A percentile compares a stretch with the other conserved stretches of the same genome.
phyloP scores from a whole-genome alignment of 345 rosid genomes.

The Eucalyptus marginata region DNA sequence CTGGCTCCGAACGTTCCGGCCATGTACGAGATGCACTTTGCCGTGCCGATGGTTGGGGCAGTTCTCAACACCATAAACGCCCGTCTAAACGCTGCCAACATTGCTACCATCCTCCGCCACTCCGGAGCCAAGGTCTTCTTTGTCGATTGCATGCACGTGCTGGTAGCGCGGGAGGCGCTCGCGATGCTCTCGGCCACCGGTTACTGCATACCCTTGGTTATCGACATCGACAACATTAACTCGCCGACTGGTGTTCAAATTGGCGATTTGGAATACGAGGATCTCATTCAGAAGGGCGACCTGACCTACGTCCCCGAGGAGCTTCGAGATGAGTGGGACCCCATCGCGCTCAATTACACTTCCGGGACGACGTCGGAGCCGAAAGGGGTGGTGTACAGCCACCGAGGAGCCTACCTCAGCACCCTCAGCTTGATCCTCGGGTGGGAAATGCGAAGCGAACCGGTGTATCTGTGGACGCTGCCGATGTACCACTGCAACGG shows the following conservation, averaged over 20 bases:
- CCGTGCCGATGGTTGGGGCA: slow-evolving; percentile 82
- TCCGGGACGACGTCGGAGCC: slow-evolving; percentile 71
- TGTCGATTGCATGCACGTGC: slow-evolving; percentile 29
- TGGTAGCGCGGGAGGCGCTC: slow-evolving; percentile 32
- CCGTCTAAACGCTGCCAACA: slow-evolving; percentile 46
- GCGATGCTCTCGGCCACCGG: slow-evolving; percentile 1
- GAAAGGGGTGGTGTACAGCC: slow-evolving; percentile 68
- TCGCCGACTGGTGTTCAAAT: slow-evolving; percentile 25
- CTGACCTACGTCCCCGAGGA: slow-evolving; percentile 1
- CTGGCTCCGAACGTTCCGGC: slow-evolving; percentile 84
- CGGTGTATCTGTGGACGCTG: slow-evolving; percentile 69
- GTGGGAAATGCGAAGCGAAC: slow-evolving; percentile 52
- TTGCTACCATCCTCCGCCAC: slow-evolving; percentile 51
- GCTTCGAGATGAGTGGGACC: slow-evolving; percentile 48
- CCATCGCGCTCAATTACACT: slow-evolving; percentile 62
- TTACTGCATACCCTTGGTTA: slow-evolving; percentile 6
- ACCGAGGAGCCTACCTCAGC: slow-evolving; percentile 64
- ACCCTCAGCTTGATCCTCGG: slow-evolving; percentile 42
- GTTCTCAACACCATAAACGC: slow-evolving; percentile 65
- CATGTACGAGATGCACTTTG: slow-evolving; percentile 81
- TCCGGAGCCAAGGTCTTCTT: slow-evolving; percentile 50
- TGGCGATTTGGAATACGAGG: slow-evolving; percentile 48
- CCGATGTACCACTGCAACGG: slow-evolving; percentile 86
- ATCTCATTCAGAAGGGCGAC: slow-evolving; percentile 21
- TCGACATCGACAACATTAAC: slow-evolving; percentile 35